These are phyloP conservation scores for Exophiala sp. DNA, from an alignment of 2,329 filamentous ascomycete genomes.

Conservation along the genomic window DNA sequence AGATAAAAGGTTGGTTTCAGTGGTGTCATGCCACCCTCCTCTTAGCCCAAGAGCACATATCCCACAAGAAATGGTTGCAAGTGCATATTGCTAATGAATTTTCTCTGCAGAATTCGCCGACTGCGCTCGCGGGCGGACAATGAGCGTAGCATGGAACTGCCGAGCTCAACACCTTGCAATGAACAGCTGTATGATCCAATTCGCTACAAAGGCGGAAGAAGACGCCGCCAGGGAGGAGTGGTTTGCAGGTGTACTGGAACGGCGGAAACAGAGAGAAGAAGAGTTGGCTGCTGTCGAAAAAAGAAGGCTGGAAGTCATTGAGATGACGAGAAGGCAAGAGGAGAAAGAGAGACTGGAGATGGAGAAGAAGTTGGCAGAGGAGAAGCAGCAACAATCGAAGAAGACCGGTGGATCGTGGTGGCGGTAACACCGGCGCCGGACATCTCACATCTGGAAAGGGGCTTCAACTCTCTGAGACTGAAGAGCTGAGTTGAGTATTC, in stretches of 20 bases:
- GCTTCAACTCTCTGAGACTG: background rate
- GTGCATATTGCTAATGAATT: background rate
- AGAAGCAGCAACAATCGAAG: constrained; percentile 11
- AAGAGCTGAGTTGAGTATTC: background rate
- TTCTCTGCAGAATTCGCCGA: constrained; percentile 69
- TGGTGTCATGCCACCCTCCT: background rate
- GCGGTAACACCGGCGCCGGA: constrained; percentile 4
- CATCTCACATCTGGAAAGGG: background rate
- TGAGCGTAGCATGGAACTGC: constrained; percentile 83
- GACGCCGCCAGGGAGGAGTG: constrained; percentile 89
- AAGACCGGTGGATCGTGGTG: constrained; percentile 14
- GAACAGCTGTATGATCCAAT: constrained; percentile 93
- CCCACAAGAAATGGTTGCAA: background rate
- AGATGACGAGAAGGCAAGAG: constrained; percentile 25
- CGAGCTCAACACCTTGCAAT: constrained; percentile 71
- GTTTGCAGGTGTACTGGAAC: constrained; percentile 71
- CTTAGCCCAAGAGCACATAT: background rate
- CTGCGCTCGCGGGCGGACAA: constrained; percentile 78
- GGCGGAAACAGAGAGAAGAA: constrained; percentile 62
- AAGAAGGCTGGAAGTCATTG: constrained; percentile 39
- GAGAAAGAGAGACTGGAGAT: constrained; percentile 23
- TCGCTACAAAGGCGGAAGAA: constrained; percentile 77
- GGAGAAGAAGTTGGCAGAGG: constrained; percentile 12
- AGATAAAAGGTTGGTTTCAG: constrained; percentile 68
- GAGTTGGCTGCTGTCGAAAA: constrained; percentile 39